Evolutionary conservation across 352 stramenopile species (phyloP), one percentile per base, ranked within the genome.

Genomic region (Phytophthora litchii): DNA sequence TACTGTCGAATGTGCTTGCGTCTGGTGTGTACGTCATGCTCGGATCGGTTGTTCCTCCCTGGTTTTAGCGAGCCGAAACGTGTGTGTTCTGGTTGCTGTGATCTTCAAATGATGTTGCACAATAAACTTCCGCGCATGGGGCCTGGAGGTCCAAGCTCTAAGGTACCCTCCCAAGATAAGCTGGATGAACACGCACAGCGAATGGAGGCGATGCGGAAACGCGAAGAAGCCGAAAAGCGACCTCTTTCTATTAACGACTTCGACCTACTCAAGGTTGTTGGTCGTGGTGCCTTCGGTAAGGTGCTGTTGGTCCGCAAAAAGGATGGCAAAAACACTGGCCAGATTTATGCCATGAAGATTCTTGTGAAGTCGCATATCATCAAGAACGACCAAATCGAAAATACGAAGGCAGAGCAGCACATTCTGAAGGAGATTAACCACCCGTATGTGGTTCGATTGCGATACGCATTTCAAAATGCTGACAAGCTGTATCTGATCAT

Each of bases 401-500:
- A 95, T 65, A 95, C 87, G 13, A 95, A 95, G 69, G 83, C 87
- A 0, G 88, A 96, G 44, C 86, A 95, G 60, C 86, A 96, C 42
- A 96, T 96, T 57, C 54, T 96, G 11, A 94, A 95, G 64, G 86
- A 94, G 53, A 96, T 95, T 60, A 93, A 81, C 69, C 88, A 96
- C 46, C 88, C 88, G 17, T 96, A 88, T 56, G 79, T 96, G 11
- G 88, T 95, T 29, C 87, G 85, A 0, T 51, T 96, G 34, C 86
- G 88, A 4, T 94, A 88, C 54, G 88, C 88, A 4, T 95, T 96
- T 67, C 88, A 96, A 61, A 96, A 94, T 56, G 41, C 82, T 0
- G 86, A 96, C 41, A 94, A 95, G 40, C 66, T 99, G 8, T 99
- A 99, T 62, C 70, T 98, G 49, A 92, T 98, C 45, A 97, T 98